These are phyloP conservation scores for Alternaria rosae DNA, from an alignment of 2,329 filamentous ascomycete species.

Conservation along the genomic window DNA sequence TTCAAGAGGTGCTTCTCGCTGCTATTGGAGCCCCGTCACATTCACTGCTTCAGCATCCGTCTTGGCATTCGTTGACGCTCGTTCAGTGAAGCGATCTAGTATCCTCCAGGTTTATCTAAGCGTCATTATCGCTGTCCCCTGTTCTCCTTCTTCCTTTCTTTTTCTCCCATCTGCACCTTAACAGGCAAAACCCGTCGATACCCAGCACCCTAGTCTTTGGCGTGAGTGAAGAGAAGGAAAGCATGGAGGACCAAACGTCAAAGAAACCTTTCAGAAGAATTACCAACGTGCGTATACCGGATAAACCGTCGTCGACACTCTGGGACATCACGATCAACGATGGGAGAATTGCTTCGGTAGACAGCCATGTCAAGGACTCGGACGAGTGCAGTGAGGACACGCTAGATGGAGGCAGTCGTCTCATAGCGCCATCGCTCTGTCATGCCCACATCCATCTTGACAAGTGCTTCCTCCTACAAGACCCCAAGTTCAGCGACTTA, in stretches of 20 bases:
- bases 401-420: constrained; percentile 52
- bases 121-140: constrained; percentile 20
- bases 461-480: constrained; percentile 67
- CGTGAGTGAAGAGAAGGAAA: constrained; percentile 2
- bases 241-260: constrained; percentile 9
- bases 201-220: background rate
- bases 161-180: constrained; percentile 13
- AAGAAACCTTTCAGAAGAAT: constrained; percentile 38
- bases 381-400: constrained; percentile 33
- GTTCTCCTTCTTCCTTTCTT: constrained; percentile 33
- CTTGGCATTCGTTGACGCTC: constrained; percentile 20
- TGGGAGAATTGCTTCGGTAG: constrained; percentile 44
- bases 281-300: constrained; percentile 45
- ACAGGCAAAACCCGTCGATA: background rate
- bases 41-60: constrained; percentile 20
- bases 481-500: constrained; percentile 67
- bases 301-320: constrained; percentile 34
- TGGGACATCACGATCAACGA: constrained; percentile 50
- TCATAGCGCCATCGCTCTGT: constrained; percentile 66
- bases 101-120: constrained; percentile 11
- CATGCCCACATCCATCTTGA: constrained; percentile 79
- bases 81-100: constrained; percentile 11
- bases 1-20: constrained; percentile 6
- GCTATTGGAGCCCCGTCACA: background rate
- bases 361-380: constrained; percentile 31